Evolutionary conservation across 805 yeast genomes (phyloP).

Genomic region (Metschnikowia drakensbergensis): DNA sequence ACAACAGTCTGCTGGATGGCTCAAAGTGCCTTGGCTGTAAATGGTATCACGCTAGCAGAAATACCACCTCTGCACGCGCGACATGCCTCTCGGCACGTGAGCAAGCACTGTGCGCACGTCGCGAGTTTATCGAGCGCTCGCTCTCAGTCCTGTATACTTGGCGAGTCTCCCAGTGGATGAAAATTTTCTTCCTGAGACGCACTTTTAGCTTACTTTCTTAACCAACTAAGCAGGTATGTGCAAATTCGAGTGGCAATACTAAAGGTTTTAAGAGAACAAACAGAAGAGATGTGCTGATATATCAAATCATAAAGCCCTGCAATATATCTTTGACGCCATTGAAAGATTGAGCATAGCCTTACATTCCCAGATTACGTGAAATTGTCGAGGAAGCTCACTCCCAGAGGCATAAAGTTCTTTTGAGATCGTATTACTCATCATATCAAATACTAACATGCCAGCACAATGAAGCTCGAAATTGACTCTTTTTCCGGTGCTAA

Average conservation of each 20-base stretch:
- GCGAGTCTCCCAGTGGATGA: slow-evolving; percentile 15
- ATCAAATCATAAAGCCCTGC: background rate
- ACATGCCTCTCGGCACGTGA: background rate
- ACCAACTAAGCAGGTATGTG: slow-evolving; percentile 20
- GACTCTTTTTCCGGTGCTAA: slow-evolving; percentile 99
- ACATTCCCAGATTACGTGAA: background rate
- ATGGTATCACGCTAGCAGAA: background rate
- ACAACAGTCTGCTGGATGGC: too few relatives aligned
- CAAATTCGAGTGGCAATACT: background rate
- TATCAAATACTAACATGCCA: slow-evolving; percentile 31
- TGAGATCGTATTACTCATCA: background rate
- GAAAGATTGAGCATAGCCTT: background rate
- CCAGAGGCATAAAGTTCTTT: background rate
- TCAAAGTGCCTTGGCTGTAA: background rate
- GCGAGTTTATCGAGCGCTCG: slow-evolving; percentile 1
- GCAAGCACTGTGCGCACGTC: background rate
- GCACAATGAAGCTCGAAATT: slow-evolving; percentile 96
- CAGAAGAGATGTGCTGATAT: too few relatives aligned
- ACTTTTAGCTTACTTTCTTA: slow-evolving; percentile 14
- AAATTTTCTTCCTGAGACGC: slow-evolving; percentile 18
- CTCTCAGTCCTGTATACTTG: slow-evolving; percentile 15
- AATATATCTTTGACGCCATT: background rate
- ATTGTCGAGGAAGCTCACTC: background rate
- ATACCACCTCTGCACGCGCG: background rate
- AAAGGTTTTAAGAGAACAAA: too few relatives aligned